Evolutionary conservation across 1,139 yeast genomes (phyloP), one percentile per base, ranked within the genome.

Genomic region (Candida pseudoviswanathii): DNA sequence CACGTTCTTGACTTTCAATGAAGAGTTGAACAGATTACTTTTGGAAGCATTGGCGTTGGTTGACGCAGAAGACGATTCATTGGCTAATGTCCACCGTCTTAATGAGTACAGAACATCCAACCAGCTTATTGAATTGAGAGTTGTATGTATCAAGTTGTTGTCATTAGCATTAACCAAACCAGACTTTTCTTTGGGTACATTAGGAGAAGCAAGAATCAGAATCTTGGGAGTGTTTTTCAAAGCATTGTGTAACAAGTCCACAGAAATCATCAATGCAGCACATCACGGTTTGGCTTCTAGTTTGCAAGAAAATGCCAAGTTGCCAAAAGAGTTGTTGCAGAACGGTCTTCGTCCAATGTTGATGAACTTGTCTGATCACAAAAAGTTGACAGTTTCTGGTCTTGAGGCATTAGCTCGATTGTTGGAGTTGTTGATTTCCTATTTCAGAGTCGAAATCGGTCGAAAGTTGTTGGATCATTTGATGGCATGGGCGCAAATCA

Each of bases 401-500:
- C 73, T 95, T 26, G 97, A 92, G 62, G 97, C 98, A 0, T 73
- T 95, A 33, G 96, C 97, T 0, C 77, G 96, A 45, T 75, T 95
- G 32, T 75, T 95, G 47, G 97, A 94, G 61, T 73, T 95, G 26
- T 75, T 95, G 58, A 91, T 94, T 36, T 89, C 96, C 2, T 94
- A 95, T 61, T 95, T 95, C 73, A 87, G 96, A 64, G 97, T 94
- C 24, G 99, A 95, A 66, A 94, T 95, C 57, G 99, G 99, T 32
- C 81, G 92, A 50, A 95, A 95, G 61, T 73, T 95, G 48, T 77
- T 95, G 30, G 99, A 95, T 61, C 99, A 95, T 67, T 74, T 94
- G 57, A 89, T 86, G 80, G 97, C 97, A 0, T 92, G 97, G 97
- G 97, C 98, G 0, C 95, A 90, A 57, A 90, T 96, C 5, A 81